phyloP scores from a whole-genome alignment of 805 yeast species.

The Candida parachauliodes region DNA sequence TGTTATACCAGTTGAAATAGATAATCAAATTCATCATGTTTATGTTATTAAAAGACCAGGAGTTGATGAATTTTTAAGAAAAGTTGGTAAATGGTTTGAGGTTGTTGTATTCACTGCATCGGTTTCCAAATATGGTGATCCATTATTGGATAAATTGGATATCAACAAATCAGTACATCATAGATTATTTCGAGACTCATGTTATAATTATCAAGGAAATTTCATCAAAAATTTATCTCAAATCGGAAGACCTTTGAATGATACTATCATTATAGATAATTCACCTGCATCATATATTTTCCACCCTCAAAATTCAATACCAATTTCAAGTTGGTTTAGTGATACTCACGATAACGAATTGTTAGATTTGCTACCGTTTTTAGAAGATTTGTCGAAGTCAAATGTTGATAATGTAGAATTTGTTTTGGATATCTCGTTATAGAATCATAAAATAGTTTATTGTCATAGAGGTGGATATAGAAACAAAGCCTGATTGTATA shows the following conservation, averaged over 20 bases:
- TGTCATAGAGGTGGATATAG: constrained; percentile 1
- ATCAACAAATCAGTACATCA: constrained; percentile 75
- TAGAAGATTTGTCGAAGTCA: constrained; percentile 73
- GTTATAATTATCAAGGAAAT: constrained; percentile 91
- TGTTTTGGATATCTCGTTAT: constrained; percentile 73
- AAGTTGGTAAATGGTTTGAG: constrained; percentile 84
- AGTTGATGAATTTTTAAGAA: constrained; percentile 84
- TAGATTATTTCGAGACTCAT: constrained; percentile 89
- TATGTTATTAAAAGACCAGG: constrained; percentile 98
- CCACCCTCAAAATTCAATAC: constrained; percentile 97
- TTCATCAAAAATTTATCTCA: constrained; percentile 91
- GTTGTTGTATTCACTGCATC: constrained; percentile 97
- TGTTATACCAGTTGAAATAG: constrained; percentile 96
- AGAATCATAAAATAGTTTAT: constrained; percentile 2
- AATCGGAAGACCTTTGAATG: constrained; percentile 86
- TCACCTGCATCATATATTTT: constrained; percentile 98
- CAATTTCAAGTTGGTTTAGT: constrained; percentile 96
- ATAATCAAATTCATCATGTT: constrained; percentile 86
- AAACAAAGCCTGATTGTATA: constrained; percentile 2
- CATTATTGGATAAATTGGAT: constrained; percentile 85
- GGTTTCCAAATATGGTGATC: constrained; percentile 94
- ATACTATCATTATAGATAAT: constrained; percentile 87
- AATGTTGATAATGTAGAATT: constrained; percentile 81
- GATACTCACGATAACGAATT: constrained; percentile 97
- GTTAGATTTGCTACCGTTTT: constrained; percentile 82